Evolutionary conservation across 352 stramenopile species (phyloP).

Genomic region (Pythium folliculosum): DNA sequence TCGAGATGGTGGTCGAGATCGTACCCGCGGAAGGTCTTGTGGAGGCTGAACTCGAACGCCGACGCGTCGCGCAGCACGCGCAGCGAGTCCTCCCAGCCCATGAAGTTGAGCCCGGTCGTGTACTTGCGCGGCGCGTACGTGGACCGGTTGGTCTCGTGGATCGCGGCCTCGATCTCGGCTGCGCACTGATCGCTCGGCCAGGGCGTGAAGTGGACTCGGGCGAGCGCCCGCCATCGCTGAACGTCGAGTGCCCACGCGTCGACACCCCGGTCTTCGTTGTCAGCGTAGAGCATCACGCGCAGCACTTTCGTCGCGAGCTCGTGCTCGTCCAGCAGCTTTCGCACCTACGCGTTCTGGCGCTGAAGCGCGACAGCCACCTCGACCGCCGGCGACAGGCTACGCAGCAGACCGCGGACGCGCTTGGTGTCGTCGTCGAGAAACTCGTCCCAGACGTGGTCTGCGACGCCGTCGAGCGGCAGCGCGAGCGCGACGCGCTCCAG

Average conservation of each 20-base stretch:
- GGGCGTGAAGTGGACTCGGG: not conserved
- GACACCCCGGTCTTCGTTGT: not conserved
- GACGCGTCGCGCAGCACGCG: not conserved
- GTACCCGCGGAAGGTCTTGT: constrained; percentile 10
- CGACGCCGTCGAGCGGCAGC: constrained; percentile 1
- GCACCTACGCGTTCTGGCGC: not conserved
- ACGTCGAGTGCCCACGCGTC: not conserved
- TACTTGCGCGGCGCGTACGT: not conserved
- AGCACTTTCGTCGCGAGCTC: not conserved
- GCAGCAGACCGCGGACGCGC: not conserved
- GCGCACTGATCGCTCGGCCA: not conserved
- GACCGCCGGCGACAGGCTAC: not conserved
- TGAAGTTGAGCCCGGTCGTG: constrained; percentile 3
- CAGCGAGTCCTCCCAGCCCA: constrained; percentile 16
- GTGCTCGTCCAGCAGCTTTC: constrained; percentile 9
- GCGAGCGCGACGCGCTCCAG: constrained; percentile 3
- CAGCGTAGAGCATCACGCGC: not conserved
- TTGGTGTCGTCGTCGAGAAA: constrained; percentile 13
- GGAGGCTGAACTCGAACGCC: constrained; percentile 18
- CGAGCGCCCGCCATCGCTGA: not conserved
- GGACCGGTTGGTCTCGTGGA: not conserved
- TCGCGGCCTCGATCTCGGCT: not conserved
- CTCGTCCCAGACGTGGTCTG: constrained; percentile 12
- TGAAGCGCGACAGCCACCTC: not conserved
- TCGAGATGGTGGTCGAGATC: constrained; percentile 3